A percentile compares a stretch with the other conserved stretches of the same genome.
phyloP scores from a whole-genome alignment of 1,284 basidiomycete species.

The Hemileia vastatrix region DNA sequence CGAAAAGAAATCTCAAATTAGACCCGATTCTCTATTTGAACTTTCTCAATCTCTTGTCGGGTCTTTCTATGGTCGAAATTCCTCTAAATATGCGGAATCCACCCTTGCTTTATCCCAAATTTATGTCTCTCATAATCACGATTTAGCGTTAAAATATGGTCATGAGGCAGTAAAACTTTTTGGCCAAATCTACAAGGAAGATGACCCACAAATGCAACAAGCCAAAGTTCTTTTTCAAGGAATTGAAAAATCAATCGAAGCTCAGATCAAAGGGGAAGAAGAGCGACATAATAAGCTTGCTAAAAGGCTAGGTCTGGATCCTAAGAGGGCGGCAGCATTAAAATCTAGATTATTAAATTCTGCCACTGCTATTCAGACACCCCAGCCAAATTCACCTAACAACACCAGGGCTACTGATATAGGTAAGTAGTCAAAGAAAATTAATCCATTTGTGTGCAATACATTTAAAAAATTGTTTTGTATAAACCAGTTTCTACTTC shows the following conservation, averaged over 20 bases:
- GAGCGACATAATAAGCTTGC: conserved; percentile 13
- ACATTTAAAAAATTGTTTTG: too few species aligned
- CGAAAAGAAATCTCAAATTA: neutral
- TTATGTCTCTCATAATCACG: conserved; percentile 6
- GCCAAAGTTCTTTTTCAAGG: conserved; percentile 7
- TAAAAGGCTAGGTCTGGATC: conserved; percentile 17
- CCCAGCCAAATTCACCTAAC: too few species aligned
- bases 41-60: conserved; percentile 18
- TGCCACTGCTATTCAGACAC: too few species aligned
- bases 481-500: too few species aligned
- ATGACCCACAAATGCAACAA: conserved; percentile 18
- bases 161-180: conserved; percentile 11
- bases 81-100: conserved; percentile 18
- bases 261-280: conserved; percentile 22
- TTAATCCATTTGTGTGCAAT: too few species aligned
- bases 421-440: too few species aligned
- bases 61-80: conserved; percentile 16
- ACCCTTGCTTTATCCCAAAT: conserved; percentile 21
- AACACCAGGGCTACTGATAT: too few species aligned
- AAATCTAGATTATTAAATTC: conserved; percentile 9
- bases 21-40: conserved; percentile 17
- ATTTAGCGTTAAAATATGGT: conserved; percentile 17
- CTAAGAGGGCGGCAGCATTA: conserved; percentile 20
- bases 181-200: conserved; percentile 12
- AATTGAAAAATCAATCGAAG: conserved; percentile 18